Conservation (phyloP, 345 rosid genomes). For the Chamaenerion angustifolium region DNA sequence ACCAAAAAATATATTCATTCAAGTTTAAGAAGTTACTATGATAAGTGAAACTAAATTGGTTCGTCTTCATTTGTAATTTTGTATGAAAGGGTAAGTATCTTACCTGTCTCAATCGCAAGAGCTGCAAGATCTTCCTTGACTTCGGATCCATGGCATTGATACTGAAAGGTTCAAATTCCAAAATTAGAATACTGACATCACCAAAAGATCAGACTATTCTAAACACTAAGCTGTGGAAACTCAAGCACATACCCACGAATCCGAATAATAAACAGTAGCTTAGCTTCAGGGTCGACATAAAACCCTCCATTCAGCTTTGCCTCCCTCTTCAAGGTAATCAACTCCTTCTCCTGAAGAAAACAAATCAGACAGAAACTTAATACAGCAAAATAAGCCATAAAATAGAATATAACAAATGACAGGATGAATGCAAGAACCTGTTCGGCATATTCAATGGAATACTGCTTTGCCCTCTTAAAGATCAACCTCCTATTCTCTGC, state of each 20-base stretch:
- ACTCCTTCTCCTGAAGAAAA: neutral
- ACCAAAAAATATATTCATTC: no score
- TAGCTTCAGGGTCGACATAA: neutral
- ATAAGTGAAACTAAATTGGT: no score
- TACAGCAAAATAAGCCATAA: no score
- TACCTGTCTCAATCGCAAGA: slow-evolving; percentile 1
- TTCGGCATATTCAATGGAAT: slow-evolving; percentile 32
- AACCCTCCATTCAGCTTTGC: no score
- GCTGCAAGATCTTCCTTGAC: no score
- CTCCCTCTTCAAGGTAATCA: no score
- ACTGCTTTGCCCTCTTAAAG: slow-evolving; percentile 35
- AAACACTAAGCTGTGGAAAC: neutral
- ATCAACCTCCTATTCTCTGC: slow-evolving; percentile 38
- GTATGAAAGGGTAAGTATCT: neutral
- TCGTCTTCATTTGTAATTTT: no score
- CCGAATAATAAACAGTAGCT: slow-evolving; percentile 10
- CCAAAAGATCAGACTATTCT: neutral
- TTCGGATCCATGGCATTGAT: no score
- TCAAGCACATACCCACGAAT: slow-evolving; percentile 27
- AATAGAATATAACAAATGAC: neutral
- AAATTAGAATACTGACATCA: neutral
- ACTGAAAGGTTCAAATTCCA: neutral
- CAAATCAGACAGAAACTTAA: neutral
- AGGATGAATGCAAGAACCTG: slow-evolving; percentile 17
- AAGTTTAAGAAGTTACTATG: no score